phyloP scores from a whole-genome alignment of 306 rosid genomes.

The Pyrus betulifolia region DNA sequence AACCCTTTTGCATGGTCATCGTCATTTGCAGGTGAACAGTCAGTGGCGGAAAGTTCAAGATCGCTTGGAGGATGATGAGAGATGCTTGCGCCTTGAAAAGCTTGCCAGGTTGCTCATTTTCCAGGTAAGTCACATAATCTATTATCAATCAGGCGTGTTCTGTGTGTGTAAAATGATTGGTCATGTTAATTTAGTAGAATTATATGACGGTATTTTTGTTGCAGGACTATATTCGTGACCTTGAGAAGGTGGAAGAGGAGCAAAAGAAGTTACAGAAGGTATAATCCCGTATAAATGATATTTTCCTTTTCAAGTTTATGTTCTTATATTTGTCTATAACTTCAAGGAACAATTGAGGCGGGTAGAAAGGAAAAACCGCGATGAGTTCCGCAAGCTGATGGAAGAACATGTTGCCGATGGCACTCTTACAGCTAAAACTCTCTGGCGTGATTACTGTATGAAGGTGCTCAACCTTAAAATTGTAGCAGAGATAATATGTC shows the following conservation, averaged over 20 bases:
- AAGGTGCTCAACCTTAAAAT: constrained; percentile 41
- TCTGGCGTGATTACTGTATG: constrained; percentile 87
- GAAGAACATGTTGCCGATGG: constrained; percentile 74
- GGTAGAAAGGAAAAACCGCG: constrained; percentile 92
- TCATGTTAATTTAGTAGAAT: constrained; percentile 1
- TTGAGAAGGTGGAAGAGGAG: constrained; percentile 96
- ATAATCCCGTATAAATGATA: constrained; percentile 7
- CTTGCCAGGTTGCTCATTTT: constrained; percentile 84
- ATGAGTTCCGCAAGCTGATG: constrained; percentile 80
- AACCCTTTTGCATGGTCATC: neutral
- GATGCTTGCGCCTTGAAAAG: constrained; percentile 84
- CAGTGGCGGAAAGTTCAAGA: constrained; percentile 97
- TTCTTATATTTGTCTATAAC: constrained; percentile 19
- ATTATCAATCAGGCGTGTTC: constrained; percentile 1
- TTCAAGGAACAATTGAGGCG: constrained; percentile 67
- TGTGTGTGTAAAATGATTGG: neutral
- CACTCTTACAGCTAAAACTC: constrained; percentile 67
- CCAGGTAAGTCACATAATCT: constrained; percentile 50
- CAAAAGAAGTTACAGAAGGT: constrained; percentile 83
- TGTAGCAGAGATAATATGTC: neutral
- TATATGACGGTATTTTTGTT: constrained; percentile 29
- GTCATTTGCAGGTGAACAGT: constrained; percentile 57
- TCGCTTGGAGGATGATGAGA: constrained; percentile 95
- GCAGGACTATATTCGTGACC: constrained; percentile 92
- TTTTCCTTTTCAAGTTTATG: constrained; percentile 10